Evolutionary conservation across 2,329 filamentous ascomycete species (phyloP).

Genomic region (Aureobasidium sp.): DNA sequence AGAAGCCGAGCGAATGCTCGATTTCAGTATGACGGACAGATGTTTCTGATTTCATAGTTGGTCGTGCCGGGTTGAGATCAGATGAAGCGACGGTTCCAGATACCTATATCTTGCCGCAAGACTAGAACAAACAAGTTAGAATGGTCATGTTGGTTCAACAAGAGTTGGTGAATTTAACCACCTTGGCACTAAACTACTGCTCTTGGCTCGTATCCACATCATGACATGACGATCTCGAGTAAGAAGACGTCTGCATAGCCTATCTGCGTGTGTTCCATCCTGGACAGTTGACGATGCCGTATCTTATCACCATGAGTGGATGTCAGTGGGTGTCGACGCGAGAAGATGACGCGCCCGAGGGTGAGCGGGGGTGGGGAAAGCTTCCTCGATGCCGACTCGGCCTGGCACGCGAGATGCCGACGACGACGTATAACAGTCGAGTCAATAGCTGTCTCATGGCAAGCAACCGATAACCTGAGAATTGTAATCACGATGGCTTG

Average conservation of each 20-base stretch:
- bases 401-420: not conserved
- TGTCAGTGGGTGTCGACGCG: no score
- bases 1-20: constrained; percentile 6
- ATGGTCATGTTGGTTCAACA: not conserved
- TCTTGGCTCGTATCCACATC: constrained; percentile 1
- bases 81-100: no score
- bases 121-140: not conserved
- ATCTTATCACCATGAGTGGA: not conserved
- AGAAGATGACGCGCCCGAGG: not conserved
- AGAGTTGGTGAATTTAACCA: not conserved
- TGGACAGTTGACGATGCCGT: not conserved
- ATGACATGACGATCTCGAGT: constrained; percentile 2
- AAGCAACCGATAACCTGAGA: not conserved
- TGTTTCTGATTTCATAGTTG: constrained; percentile 3
- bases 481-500: not conserved
- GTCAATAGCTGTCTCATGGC: not conserved
- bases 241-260: not conserved
- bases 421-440: not conserved
- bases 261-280: not conserved
- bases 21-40: not conserved
- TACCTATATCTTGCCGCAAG: not conserved
- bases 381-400: constrained; percentile 1
- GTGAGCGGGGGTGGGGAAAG: constrained; percentile 5
- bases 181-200: not conserved
- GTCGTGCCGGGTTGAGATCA: not conserved